phyloP scores from a whole-genome alignment of 805 yeast species.

The Dipodascus albidus region DNA sequence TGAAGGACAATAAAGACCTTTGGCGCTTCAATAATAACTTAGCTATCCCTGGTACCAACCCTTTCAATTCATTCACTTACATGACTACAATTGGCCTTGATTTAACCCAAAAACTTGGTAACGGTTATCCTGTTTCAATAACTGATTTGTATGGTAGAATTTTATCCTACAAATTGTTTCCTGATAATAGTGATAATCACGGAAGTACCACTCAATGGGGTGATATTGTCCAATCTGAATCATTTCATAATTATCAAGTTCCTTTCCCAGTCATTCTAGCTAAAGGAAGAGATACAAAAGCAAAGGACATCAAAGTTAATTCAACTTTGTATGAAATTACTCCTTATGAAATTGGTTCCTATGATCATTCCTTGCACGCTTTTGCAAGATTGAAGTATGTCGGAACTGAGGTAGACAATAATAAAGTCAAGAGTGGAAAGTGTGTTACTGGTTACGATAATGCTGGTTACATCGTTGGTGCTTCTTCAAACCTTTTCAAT shows the following conservation, averaged over 20 bases:
- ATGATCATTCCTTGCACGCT: conserved; percentile 53
- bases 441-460: conserved; percentile 58
- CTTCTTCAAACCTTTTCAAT: conserved; percentile 51
- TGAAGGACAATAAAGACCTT: conserved; percentile 32
- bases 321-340: conserved; percentile 34
- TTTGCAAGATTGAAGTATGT: conserved; percentile 52
- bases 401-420: conserved; percentile 46
- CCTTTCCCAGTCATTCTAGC: conserved; percentile 49
- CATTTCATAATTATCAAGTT: conserved; percentile 49
- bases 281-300: conserved; percentile 28
- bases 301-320: conserved; percentile 38
- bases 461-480: conserved; percentile 57
- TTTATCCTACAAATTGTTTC: conserved; percentile 49
- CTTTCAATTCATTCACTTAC: conserved; percentile 35
- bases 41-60: conserved; percentile 42
- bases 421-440: conserved; percentile 32
- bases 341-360: conserved; percentile 55
- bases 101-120: conserved; percentile 35
- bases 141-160: conserved; percentile 69
- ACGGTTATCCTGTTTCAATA: conserved; percentile 48
- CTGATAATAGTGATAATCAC: conserved; percentile 28
- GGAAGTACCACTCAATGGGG: conserved; percentile 46
- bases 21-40: conserved; percentile 54
- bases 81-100: conserved; percentile 32
- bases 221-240: conserved; percentile 43